Conservation (phyloP, 2,329 filamentous ascomycete species). For the Sporothrix curviconia region DNA sequence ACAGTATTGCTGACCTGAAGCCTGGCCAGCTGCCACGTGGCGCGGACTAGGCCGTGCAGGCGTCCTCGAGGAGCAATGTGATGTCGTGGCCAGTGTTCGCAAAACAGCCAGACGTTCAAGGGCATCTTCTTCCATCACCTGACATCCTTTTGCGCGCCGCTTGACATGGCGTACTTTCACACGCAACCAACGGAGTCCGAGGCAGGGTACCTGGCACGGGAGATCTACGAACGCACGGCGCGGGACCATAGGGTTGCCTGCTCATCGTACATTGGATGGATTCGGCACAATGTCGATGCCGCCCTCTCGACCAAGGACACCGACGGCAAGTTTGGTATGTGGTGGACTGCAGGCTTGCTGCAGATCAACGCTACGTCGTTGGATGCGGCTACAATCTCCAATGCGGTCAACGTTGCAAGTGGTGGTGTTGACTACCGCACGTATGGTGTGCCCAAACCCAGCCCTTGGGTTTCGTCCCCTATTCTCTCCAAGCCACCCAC, state of each 20-base stretch:
- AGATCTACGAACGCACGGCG: conserved; percentile 2
- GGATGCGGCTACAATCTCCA: background rate
- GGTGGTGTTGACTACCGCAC: conserved; percentile 20
- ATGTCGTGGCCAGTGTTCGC: conserved; percentile 68
- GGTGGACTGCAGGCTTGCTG: conserved; percentile 65
- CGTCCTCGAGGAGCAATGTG: conserved; percentile 78
- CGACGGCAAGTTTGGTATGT: conserved; percentile 70
- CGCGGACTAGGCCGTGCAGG: conserved; percentile 70
- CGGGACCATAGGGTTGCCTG: conserved; percentile 54
- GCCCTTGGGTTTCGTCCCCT: conserved; percentile 19
- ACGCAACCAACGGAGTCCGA: background rate
- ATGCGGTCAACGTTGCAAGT: background rate
- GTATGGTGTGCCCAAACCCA: conserved; percentile 21
- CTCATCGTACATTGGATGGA: conserved; percentile 62
- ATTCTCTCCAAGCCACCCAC: background rate
- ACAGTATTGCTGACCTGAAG: conserved; percentile 30
- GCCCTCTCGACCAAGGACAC: conserved; percentile 63
- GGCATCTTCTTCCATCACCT: conserved; percentile 92
- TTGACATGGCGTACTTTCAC: conserved; percentile 35
- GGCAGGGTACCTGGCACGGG: background rate
- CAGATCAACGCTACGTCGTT: conserved; percentile 16
- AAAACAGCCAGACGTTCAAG: conserved; percentile 87
- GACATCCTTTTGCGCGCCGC: conserved; percentile 64
- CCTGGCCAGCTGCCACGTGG: conserved; percentile 50
- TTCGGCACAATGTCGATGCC: conserved; percentile 69